These are phyloP conservation scores for Penicillium ucsense DNA, from an alignment of 495 filamentous ascomycete species.

Conservation along the genomic window DNA sequence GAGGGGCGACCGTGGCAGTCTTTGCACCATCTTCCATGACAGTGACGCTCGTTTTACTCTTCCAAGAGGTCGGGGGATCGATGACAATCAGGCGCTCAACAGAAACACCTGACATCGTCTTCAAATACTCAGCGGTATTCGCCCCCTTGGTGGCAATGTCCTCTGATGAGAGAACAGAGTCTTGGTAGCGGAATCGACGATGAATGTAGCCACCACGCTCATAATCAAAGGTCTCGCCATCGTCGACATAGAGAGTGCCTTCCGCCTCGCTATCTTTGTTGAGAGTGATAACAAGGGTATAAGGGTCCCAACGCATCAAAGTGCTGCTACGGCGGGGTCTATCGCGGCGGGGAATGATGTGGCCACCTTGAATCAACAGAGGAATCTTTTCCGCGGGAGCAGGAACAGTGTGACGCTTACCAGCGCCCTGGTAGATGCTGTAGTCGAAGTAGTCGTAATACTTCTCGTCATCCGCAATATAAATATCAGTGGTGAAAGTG, in stretches of 20 bases:
- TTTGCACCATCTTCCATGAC: slow-evolving; percentile 62
- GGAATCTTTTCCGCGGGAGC: slow-evolving; percentile 81
- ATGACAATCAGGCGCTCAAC: slow-evolving; percentile 80
- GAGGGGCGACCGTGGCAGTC: slow-evolving; percentile 37
- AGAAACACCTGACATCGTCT: slow-evolving; percentile 62
- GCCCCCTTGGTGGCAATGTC: slow-evolving; percentile 40
- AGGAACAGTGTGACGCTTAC: slow-evolving; percentile 55
- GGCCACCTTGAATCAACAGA: slow-evolving; percentile 81
- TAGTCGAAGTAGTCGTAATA: slow-evolving; percentile 96
- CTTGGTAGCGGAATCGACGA: slow-evolving; percentile 59
- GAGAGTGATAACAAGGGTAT: slow-evolving; percentile 79
- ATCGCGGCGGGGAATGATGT: slow-evolving; percentile 85
- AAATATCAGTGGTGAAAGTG: slow-evolving; percentile 64
- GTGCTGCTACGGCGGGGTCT: slow-evolving; percentile 72
- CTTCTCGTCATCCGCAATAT: slow-evolving; percentile 72
- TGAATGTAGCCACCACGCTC: slow-evolving; percentile 78
- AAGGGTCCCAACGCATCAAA: slow-evolving; percentile 89
- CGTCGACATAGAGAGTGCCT: slow-evolving; percentile 82
- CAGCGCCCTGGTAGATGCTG: slow-evolving; percentile 56
- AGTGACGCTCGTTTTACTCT: slow-evolving; percentile 52
- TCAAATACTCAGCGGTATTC: slow-evolving; percentile 63
- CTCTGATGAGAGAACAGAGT: slow-evolving; percentile 42
- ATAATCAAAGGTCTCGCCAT: slow-evolving; percentile 88
- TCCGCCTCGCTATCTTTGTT: slow-evolving; percentile 60
- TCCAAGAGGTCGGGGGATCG: slow-evolving; percentile 65